Percentiles rank a stretch among this genome's conserved stretches.
These are phyloP conservation scores for Phaffia australis DNA, from an alignment of 768 basidiomycete species.

Conservation along the genomic window DNA sequence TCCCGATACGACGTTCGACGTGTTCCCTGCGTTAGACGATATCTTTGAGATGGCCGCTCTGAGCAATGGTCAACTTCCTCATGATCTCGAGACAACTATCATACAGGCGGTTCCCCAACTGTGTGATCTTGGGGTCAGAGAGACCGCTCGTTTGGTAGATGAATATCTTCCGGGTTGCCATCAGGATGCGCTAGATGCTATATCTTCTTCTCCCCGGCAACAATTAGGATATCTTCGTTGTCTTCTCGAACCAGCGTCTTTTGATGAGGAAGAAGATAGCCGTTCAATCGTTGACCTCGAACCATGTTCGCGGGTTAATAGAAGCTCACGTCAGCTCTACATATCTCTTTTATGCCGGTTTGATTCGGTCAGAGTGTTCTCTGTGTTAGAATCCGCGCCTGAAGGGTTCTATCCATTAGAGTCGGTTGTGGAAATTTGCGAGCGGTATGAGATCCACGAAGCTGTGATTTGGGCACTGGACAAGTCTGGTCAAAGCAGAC, in stretches of 20 bases:
- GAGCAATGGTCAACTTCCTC: neutral
- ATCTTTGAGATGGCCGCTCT: constrained; percentile 47
- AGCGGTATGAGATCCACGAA: constrained; percentile 54
- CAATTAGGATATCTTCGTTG: constrained; percentile 67
- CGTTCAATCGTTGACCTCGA: neutral
- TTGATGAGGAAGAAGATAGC: constrained; percentile 38
- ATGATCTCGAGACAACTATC: constrained; percentile 49
- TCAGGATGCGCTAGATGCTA: constrained; percentile 47
- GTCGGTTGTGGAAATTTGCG: constrained; percentile 53
- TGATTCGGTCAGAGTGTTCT: constrained; percentile 54
- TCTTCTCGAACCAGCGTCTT: constrained; percentile 51
- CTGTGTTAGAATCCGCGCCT: constrained; percentile 51
- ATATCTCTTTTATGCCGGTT: constrained; percentile 62
- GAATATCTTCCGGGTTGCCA: constrained; percentile 58
- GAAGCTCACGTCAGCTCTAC: constrained; percentile 51
- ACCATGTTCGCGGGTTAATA: constrained; percentile 46
- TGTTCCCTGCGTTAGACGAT: constrained; percentile 58
- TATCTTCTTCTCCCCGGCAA: constrained; percentile 46
- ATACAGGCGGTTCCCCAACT: constrained; percentile 55
- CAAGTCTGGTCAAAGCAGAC: constrained; percentile 50
- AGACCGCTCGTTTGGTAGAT: constrained; percentile 65
- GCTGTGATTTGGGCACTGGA: constrained; percentile 74
- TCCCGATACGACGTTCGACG: constrained; percentile 45
- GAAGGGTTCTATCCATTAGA: constrained; percentile 49
- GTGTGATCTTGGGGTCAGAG: constrained; percentile 49